phyloP scores from a whole-genome alignment of 2,329 filamentous ascomycete genomes.

The Phialocephala subalpina region DNA sequence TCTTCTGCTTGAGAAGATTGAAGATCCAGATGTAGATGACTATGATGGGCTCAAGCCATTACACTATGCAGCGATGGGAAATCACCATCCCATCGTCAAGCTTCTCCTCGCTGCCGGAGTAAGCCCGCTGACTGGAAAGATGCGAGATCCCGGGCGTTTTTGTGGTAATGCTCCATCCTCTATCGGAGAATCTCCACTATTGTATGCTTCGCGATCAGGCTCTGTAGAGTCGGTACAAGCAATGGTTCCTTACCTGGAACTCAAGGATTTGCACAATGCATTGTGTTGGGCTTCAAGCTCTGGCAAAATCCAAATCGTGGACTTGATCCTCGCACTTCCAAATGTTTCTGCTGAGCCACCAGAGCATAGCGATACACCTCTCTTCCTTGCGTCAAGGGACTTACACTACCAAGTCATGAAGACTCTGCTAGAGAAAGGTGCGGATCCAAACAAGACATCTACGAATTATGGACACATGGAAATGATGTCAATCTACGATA shows the following conservation, averaged over 20 bases:
- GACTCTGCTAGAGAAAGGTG: constrained; percentile 28
- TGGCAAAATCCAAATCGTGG: constrained; percentile 19
- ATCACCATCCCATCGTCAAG: constrained; percentile 41
- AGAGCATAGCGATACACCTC: constrained; percentile 16
- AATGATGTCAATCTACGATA: background rate
- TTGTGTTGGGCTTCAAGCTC: constrained; percentile 22
- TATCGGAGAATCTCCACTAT: constrained; percentile 40
- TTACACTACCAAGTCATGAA: constrained; percentile 22
- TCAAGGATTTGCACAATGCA: constrained; percentile 20
- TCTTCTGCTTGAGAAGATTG: constrained; percentile 24
- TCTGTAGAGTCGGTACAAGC: constrained; percentile 30
- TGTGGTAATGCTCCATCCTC: constrained; percentile 22
- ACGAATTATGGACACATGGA: constrained; percentile 2
- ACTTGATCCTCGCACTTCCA: constrained; percentile 14
- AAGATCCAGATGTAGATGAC: constrained; percentile 33
- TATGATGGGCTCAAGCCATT: constrained; percentile 44
- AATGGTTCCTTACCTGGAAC: constrained; percentile 25
- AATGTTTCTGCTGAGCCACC: constrained; percentile 13
- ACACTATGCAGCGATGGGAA: constrained; percentile 45
- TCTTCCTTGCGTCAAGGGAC: constrained; percentile 37
- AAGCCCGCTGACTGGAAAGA: constrained; percentile 44
- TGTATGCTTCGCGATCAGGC: constrained; percentile 44
- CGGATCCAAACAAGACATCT: constrained; percentile 24
- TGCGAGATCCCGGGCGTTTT: constrained; percentile 26
- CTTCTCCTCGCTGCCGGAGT: constrained; percentile 47